Conservation (phyloP, 2,329 filamentous ascomycete species). For the Coleophoma crateriformis region DNA sequence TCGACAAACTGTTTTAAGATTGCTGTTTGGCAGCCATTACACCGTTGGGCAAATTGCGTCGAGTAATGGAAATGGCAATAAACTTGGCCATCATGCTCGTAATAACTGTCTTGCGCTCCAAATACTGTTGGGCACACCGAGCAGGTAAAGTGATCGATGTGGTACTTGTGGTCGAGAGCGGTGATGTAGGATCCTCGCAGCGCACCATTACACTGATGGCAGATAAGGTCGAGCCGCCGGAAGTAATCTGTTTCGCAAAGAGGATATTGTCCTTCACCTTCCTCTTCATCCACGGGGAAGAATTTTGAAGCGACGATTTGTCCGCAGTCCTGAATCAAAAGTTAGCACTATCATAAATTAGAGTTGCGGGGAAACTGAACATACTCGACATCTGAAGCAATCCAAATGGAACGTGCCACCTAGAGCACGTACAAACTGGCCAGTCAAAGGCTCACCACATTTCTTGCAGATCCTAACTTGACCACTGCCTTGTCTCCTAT, state of each 20-base stretch:
- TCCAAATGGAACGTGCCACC: slow-evolving; percentile 94
- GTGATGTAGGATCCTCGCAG: slow-evolving; percentile 97
- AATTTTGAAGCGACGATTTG: slow-evolving; percentile 98
- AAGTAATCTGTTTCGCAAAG: slow-evolving; percentile 99
- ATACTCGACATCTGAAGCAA: slow-evolving; percentile 93
- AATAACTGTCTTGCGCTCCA: slow-evolving; percentile 96
- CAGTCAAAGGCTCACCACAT: slow-evolving; percentile 80
- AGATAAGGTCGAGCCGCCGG: slow-evolving; percentile 81
- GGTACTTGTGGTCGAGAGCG: slow-evolving; percentile 94
- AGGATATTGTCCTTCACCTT: slow-evolving; percentile 81
- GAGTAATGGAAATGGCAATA: slow-evolving; percentile 99
- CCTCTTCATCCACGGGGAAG: slow-evolving; percentile 91
- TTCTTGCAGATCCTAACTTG: slow-evolving; percentile 72
- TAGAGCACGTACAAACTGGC: slow-evolving; percentile 91
- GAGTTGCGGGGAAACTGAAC: background rate
- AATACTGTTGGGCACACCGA: slow-evolving; percentile 97
- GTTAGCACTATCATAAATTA: background rate
- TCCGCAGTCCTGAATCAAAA: slow-evolving; percentile 71
- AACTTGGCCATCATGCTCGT: slow-evolving; percentile 93
- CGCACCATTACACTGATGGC: slow-evolving; percentile 86
- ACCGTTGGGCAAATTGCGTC: slow-evolving; percentile 91
- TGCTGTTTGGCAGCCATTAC: slow-evolving; percentile 93
- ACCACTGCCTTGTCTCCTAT: slow-evolving; percentile 51
- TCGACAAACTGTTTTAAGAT: slow-evolving; percentile 99
- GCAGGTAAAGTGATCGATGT: slow-evolving; percentile 98